Evolutionary conservation across 371 early-diverging fungal genomes (phyloP), one percentile per base, ranked within the genome.

Genomic region (Mucor sp.): DNA sequence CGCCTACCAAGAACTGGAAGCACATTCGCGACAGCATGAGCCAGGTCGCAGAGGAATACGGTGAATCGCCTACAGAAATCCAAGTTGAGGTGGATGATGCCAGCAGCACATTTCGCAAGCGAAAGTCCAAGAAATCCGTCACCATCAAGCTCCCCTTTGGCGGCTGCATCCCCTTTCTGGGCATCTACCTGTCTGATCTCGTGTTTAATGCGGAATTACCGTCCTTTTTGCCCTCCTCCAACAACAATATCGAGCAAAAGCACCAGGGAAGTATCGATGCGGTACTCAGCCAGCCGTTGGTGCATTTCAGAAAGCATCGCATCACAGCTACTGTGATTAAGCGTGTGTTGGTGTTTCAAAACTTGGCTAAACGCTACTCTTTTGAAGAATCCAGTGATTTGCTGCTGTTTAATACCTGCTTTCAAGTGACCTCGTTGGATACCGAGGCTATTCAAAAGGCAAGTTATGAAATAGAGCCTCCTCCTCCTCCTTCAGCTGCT

Each of bases 181-280:
- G 85, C 12, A 77, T 91, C 11, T 91, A 88, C 57, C 55, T 91
- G 5, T 89, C 89, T 0, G 91, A 91, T 53, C 76, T 91, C 6
- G 76, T 89, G 1, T 89, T 84, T 64, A 91, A 90, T 67, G 77
- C 86, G 3, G 91, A 91, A 61, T 71, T 86, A n/a, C 87, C 89
- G 3, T 78, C 88, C 0, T 87, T 78, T 61, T 57, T 89, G 3
- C 77, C 86, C 11, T 62, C 87, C 2, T 55, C 69, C 17, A 74
- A 76, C 9, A 67, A 71, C 23, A 63, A 73, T 7, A 66, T 60
- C 15, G 32, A 67, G 15, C 32, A 19, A 19, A 55, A 25, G 33
- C n/a, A 43, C 7, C 37, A 55, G 0, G 47, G 39, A 1, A 55
- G 35, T 7, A 65, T 68, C 0, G 65, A 75, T 8, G 70, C 72